These are phyloP conservation scores for Phellopilus nigrolimitatus DNA, from an alignment of 1,284 basidiomycete species.

Conservation along the genomic window DNA sequence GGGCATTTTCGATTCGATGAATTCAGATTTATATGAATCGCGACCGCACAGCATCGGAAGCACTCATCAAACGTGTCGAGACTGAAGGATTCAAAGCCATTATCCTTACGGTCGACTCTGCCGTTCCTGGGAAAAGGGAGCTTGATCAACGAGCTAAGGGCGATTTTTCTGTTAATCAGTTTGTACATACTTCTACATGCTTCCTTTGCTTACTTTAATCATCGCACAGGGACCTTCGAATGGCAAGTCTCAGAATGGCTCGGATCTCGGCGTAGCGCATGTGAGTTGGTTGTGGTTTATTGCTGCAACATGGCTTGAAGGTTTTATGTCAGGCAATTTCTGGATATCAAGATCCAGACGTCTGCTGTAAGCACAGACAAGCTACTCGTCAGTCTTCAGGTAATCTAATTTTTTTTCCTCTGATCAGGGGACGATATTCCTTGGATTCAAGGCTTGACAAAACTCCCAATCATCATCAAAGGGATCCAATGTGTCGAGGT, in stretches of 20 bases:
- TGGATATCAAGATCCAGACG: slow-evolving; percentile 53
- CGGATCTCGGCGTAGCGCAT: slow-evolving; percentile 40
- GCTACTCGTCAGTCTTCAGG: background rate
- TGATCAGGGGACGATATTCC: slow-evolving; percentile 29
- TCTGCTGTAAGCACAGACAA: slow-evolving; percentile 38
- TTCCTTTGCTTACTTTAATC: background rate
- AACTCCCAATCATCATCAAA: slow-evolving; percentile 47
- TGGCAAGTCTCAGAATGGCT: slow-evolving; percentile 35
- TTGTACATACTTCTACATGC: background rate
- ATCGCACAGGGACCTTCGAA: slow-evolving; percentile 42
- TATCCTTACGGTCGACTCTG: slow-evolving; percentile 62
- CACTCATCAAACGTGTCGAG: slow-evolving; percentile 47
- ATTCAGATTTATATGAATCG: slow-evolving; percentile 48
- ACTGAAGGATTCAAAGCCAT: slow-evolving; percentile 49
- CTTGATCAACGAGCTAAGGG: slow-evolving; percentile 34
- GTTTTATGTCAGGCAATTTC: slow-evolving; percentile 24
- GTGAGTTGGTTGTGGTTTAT: slow-evolving; percentile 23
- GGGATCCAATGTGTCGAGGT: slow-evolving; percentile 42
- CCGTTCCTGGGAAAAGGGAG: slow-evolving; percentile 55
- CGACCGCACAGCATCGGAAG: slow-evolving; percentile 49
- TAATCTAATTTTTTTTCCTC: background rate
- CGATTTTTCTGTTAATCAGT: slow-evolving; percentile 20
- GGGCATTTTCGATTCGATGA: background rate
- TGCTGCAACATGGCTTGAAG: background rate
- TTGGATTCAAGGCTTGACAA: slow-evolving; percentile 41